phyloP scores from a whole-genome alignment of 495 filamentous ascomycete species.

The Neurospora sp. region DNA sequence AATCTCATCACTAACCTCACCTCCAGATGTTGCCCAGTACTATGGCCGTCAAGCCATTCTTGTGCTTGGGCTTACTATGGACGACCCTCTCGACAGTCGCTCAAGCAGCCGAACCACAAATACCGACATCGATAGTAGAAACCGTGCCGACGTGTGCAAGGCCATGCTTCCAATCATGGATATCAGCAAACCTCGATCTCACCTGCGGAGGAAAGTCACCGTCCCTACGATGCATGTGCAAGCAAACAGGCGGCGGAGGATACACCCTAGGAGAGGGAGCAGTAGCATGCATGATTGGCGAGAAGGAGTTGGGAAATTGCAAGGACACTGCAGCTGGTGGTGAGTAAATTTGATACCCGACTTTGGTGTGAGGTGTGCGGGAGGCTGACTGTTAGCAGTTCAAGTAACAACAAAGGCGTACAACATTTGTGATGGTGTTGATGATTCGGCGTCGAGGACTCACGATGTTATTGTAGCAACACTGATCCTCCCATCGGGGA shows the following conservation, averaged over 20 bases:
- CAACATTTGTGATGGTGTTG: slow-evolving; percentile 46
- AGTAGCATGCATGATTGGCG: slow-evolving; percentile 49
- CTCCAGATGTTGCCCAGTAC: slow-evolving; percentile 31
- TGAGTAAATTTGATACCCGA: slow-evolving; percentile 12
- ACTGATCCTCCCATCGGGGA: slow-evolving; percentile 28
- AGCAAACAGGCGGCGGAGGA: slow-evolving; percentile 44
- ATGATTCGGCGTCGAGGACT: slow-evolving; percentile 44
- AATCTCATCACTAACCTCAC: background rate
- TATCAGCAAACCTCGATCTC: slow-evolving; percentile 45
- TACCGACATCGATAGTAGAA: slow-evolving; percentile 29
- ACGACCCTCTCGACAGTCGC: slow-evolving; percentile 17
- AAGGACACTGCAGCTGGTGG: slow-evolving; percentile 21
- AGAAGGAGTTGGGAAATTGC: slow-evolving; percentile 32
- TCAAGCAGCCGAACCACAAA: slow-evolving; percentile 8
- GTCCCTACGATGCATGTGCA: slow-evolving; percentile 54
- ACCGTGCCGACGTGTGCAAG: slow-evolving; percentile 56
- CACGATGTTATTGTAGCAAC: slow-evolving; percentile 53
- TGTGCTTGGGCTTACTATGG: slow-evolving; percentile 25
- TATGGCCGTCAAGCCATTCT: slow-evolving; percentile 33
- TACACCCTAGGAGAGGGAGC: slow-evolving; percentile 63
- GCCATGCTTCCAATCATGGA: slow-evolving; percentile 51
- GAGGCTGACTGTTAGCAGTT: slow-evolving; percentile 20
- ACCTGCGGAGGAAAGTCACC: slow-evolving; percentile 37
- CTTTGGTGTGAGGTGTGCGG: background rate
- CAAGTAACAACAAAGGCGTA: slow-evolving; percentile 34